Percentiles rank a stretch among this genome's conserved stretches.
These are phyloP conservation scores for Acacia melanoxylon DNA, from an alignment of 306 rosid species.

Conservation along the genomic window DNA sequence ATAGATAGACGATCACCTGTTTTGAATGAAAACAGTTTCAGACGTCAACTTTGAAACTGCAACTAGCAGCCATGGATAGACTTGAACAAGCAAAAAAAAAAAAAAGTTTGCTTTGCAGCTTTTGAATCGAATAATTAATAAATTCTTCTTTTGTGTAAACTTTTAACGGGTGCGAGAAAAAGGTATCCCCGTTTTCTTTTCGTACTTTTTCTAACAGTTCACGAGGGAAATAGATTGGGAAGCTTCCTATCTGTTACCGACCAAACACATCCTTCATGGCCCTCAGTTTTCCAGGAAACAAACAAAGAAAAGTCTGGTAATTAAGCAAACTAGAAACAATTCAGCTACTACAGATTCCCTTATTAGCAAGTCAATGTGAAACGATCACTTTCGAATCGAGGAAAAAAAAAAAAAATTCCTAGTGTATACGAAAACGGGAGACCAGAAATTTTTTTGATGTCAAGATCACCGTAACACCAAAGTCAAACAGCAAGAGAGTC, in stretches of 20 bases:
- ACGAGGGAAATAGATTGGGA: neutral
- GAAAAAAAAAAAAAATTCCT: neutral
- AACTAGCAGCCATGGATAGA: slow-evolving; percentile 22
- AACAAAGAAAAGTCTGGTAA: neutral
- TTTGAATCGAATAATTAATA: neutral
- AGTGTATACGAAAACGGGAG: neutral
- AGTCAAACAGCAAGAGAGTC: slow-evolving; percentile 26
- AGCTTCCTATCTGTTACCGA: slow-evolving; percentile 13
- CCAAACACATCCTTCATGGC: slow-evolving; percentile 2
- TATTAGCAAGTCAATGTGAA: slow-evolving; percentile 28
- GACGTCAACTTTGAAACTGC: slow-evolving; percentile 20
- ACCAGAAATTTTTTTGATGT: neutral
- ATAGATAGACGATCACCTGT: slow-evolving; percentile 29
- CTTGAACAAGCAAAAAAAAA: slow-evolving; percentile 11
- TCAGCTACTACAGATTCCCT: slow-evolving; percentile 16
- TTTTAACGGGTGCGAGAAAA: slow-evolving; percentile 10
- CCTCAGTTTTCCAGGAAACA: slow-evolving; percentile 32
- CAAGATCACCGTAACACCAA: neutral
- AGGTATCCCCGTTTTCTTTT: neutral
- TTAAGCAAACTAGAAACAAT: neutral
- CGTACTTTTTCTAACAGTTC: slow-evolving; percentile 6
- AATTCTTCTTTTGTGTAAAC: neutral
- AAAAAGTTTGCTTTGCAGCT: slow-evolving; percentile 8
- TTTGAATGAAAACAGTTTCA: slow-evolving; percentile 16
- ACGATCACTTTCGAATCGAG: neutral